Base-by-base conservation (phyloP, 2,329 filamentous ascomycete species). In the Xylaria sp. region DNA sequence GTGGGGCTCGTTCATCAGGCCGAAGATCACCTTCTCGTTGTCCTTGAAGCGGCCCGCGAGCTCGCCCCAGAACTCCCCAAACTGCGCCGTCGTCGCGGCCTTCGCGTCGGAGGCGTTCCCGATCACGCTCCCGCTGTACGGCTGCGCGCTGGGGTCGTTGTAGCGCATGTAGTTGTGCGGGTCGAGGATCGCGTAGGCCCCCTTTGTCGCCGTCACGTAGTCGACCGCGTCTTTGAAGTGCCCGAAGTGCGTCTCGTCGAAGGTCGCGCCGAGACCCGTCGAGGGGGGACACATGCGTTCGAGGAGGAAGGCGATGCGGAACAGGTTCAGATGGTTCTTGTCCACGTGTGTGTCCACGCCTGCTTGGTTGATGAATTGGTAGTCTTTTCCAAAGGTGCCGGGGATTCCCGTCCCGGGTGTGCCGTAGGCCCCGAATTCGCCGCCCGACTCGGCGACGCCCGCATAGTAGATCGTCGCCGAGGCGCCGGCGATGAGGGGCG, bases 111-210 rank as follows among this genome's bases (percentile, higher is more conserved):
- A 77, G 0, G 78, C 75, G 74, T 85, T 81, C 28, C 84, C 84
- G 69, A 87, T 86, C 11, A 86, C 79, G 71, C 81, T 83, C 48
- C 84, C 84, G 6, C 80, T 81, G 63, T 76, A 80, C 3, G 85
- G 84, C 72, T 86, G 84, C 36, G 79, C 78, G 20, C 80, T 82
- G 1, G 84, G 84, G 71, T 86, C 79, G 70, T 85, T 85, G 75
- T 86, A 87, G 4, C 84, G 80, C 84, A 86, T 86, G 73, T 86
- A 85, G 74, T 85, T 86, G 77, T 86, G 84, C 2, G 84, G 83
- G 72, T 86, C 84, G 2, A 87, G 75, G 67, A 86, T 83, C 10
- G 79, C 80, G 69, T 86, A 81, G 0, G 80, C 79, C 0, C 80
- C 82, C 70, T 84, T 83, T 15, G 79, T 84, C 38, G 80, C 73